Percentiles rank a stretch among this genome's conserved stretches.
phyloP scores from a whole-genome alignment of 2,329 filamentous ascomycete genomes.

The Juglanconis sp. region DNA sequence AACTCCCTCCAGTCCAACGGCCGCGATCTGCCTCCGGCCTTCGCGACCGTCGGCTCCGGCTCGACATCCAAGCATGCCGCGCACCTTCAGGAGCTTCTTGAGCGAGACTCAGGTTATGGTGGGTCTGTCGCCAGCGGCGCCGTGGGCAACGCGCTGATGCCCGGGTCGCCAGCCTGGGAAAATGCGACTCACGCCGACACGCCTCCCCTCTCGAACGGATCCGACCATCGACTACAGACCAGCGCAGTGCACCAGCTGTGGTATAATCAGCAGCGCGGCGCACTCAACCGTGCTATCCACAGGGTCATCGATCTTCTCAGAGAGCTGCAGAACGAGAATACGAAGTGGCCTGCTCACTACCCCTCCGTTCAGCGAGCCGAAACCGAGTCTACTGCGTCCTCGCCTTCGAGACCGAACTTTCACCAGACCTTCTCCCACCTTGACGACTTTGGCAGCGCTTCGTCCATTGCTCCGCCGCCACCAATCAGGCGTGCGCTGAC shows the following conservation, averaged over 20 bases:
- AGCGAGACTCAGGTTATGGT: constrained; percentile 89
- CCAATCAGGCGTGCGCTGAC: constrained; percentile 68
- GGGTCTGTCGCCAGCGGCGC: constrained; percentile 70
- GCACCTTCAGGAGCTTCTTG: constrained; percentile 75
- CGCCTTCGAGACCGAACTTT: constrained; percentile 58
- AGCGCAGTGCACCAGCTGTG: constrained; percentile 88
- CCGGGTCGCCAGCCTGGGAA: constrained; percentile 39
- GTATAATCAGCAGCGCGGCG: constrained; percentile 88
- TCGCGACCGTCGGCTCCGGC: constrained; percentile 85
- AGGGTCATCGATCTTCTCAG: constrained; percentile 80
- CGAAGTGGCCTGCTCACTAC: constrained; percentile 91
- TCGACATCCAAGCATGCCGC: constrained; percentile 78
- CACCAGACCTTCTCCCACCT: constrained; percentile 61
- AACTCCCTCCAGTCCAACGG: constrained; percentile 1
- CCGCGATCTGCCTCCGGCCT: constrained; percentile 36
- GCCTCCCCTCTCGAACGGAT: constrained; percentile 45
- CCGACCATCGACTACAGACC: constrained; percentile 66
- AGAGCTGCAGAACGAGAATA: constrained; percentile 82
- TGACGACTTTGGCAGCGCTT: constrained; percentile 39
- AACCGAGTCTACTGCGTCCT: constrained; percentile 36
- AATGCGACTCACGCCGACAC: constrained; percentile 44
- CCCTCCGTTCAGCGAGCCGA: constrained; percentile 72
- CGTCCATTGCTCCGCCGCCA: constrained; percentile 26
- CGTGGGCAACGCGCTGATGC: constrained; percentile 31
- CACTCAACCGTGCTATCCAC: constrained; percentile 83